Base-by-base conservation (phyloP, 345 rosid species). In the Gossypium arboreum region DNA sequence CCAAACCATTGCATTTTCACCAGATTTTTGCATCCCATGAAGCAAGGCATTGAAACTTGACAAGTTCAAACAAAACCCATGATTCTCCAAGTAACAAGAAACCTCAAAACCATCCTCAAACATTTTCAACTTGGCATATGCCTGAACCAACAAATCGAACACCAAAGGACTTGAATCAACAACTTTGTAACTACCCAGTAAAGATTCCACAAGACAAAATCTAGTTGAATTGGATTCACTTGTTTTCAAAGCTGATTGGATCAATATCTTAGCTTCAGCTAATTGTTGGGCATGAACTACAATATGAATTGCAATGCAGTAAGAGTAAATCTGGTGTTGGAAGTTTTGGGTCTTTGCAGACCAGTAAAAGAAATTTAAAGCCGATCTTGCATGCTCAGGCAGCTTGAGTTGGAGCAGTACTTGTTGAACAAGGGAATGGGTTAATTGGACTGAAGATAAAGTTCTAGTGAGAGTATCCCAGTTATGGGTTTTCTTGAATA, bases 361-460 rank as follows among this genome's bases (percentile, higher is more conserved):
- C 96, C 96, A 94, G 72, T 90, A 88, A 82, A 94, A 92, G 82
- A 94, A 94, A 70, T 84, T 83, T 17, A 94, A 69, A 43, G 94
- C 98, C 16, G 73, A 76, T 82, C 88, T 89, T 7, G 97, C 93
- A 59, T 89, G 82, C 44, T 64, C 73, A 0, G 94, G 97, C 10
- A 86, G 84, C 76, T 87, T 88, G 79, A 94, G 79, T 73, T 86
- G 82, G 66, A 94, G 86, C 64, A 94, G 82, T 10, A 94, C 85
- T 12, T 77, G 63, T 34, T 81, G 69, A 39, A 88, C 78, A 45
- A 90, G 52, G 11, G 80, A 84, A 24, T 81, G 73, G 61, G 84
- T 84, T 47, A 91, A 22, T 39, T 79, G 79, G 2, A 85, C 41
- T 41, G 79, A 73, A 54, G 71, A 62, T 66, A 86, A 91, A 17